These are phyloP conservation scores for Cryptococcus floricola DNA, from an alignment of 1,284 basidiomycete genomes.

Conservation along the genomic window DNA sequence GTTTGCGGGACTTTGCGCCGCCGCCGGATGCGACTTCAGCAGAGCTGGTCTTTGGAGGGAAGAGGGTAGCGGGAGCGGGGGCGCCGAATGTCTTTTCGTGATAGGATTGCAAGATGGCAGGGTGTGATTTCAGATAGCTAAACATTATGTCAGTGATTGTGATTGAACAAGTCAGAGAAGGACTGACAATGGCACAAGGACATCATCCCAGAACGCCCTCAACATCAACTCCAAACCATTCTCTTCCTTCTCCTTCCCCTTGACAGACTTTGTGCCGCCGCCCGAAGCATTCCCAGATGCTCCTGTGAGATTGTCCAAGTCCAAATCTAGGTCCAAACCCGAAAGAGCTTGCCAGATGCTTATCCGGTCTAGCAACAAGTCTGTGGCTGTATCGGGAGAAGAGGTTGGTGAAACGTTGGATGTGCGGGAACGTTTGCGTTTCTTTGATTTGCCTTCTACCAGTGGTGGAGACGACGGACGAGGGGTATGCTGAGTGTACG, in stretches of 20 bases:
- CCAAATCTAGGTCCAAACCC: conserved; percentile 29
- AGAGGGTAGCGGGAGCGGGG: conserved; percentile 26
- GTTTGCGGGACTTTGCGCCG: conserved; percentile 36
- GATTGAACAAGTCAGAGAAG: neutral
- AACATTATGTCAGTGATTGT: neutral
- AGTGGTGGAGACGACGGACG: neutral
- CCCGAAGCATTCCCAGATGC: neutral
- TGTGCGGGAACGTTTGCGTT: conserved; percentile 3
- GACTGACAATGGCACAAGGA: conserved; percentile 25
- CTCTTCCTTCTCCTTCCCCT: conserved; percentile 6
- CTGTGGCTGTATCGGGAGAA: conserved; percentile 27
- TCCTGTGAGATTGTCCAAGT: neutral
- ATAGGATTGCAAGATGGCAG: conserved; percentile 25
- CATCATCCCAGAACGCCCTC: conserved; percentile 28
- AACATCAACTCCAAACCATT: conserved; percentile 14
- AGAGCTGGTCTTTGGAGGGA: conserved; percentile 11
- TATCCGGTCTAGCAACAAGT: conserved; percentile 37
- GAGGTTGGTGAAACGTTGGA: conserved; percentile 10
- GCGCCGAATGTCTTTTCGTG: conserved; percentile 41
- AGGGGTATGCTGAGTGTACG: conserved; percentile 14
- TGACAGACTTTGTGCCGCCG: neutral
- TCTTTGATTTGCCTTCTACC: conserved; percentile 10
- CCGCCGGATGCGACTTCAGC: too few species aligned
- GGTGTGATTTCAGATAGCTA: conserved; percentile 26
- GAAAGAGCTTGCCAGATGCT: conserved; percentile 43